Base-by-base conservation (phyloP, 208 protist genomes). In the Trypanosoma lewisi region DNA sequence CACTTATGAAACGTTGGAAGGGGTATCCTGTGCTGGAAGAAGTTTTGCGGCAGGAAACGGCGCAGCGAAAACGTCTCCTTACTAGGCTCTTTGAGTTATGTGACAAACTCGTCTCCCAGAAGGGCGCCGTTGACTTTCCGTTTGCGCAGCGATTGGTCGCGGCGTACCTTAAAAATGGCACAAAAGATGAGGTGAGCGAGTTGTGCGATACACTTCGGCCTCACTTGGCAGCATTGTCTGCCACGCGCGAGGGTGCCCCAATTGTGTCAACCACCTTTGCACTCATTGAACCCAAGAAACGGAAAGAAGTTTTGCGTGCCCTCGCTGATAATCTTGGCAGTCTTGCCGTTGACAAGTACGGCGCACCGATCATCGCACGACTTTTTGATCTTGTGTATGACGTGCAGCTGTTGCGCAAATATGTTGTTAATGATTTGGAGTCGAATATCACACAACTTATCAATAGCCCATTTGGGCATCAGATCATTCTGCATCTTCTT, bases 91-190 rank as follows among this genome's bases (percentile, higher is more conserved):
- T 96, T 60, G 87, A 93, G 44, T 77, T 96, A 11, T 77, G 80
- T 34, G 90, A 96, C 57, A 93, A 93, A 62, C 74, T 96, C 17
- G 85, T 96, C 1, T 94, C 90, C 19, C 90, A 91, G 79, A 96
- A 96, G 64, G 83, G 85, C 65, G 86, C 85, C 23, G 70, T 94
- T 6, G 77, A 67, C 33, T 94, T 76, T 55, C 84, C 90, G 4
- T 93, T 96, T 63, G 90, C 93, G 48, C 90, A 96, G 78, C 80
- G 86, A 4, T 68, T 96, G 33, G 75, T 89, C n/a, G 70, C 77
- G 42, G 82, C 80, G 34, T 94, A 80, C 63, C 57, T 96, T 14
- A 45, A 63, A 19, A 66, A 70, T 64, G 90, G 90, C 31, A 85
- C 73, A 4, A 77, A 80, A 8, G 82, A 93, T 56, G 90, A 96